Conservation (phyloP, 176 grass and related monocot species). For the Aegilops tauschii region DNA sequence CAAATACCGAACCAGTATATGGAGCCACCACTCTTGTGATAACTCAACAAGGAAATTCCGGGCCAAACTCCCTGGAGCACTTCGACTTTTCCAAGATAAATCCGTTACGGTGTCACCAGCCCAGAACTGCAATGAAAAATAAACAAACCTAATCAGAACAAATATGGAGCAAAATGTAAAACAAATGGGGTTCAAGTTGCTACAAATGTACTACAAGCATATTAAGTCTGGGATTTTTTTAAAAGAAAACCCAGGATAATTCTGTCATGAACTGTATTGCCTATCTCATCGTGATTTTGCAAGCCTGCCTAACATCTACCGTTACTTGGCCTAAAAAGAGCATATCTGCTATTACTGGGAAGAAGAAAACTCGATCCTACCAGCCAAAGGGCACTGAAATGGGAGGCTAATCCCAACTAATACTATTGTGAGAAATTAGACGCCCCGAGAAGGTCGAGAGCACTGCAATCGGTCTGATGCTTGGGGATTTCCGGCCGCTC, state of each 20-base stretch:
- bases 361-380: neutral
- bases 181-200: neutral
- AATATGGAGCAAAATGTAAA: neutral
- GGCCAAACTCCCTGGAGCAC: neutral
- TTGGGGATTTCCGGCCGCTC: neutral
- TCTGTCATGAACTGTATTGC: neutral
- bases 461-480: neutral
- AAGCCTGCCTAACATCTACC: neutral
- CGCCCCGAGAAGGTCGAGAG: neutral
- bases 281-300: neutral
- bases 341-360: too few species aligned
- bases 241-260: neutral
- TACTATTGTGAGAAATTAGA: neutral
- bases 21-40: neutral
- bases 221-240: too few species aligned
- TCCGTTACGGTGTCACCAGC: neutral
- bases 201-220: neutral
- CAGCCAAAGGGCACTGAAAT: neutral
- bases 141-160: conserved; percentile 9
- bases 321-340: too few species aligned
- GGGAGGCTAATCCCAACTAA: neutral
- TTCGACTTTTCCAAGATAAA: neutral
- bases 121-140: neutral
- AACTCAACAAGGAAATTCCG: neutral
- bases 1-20: neutral